Conservation (phyloP, 305 asterid genomes). For the Ilex paraguariensis region DNA sequence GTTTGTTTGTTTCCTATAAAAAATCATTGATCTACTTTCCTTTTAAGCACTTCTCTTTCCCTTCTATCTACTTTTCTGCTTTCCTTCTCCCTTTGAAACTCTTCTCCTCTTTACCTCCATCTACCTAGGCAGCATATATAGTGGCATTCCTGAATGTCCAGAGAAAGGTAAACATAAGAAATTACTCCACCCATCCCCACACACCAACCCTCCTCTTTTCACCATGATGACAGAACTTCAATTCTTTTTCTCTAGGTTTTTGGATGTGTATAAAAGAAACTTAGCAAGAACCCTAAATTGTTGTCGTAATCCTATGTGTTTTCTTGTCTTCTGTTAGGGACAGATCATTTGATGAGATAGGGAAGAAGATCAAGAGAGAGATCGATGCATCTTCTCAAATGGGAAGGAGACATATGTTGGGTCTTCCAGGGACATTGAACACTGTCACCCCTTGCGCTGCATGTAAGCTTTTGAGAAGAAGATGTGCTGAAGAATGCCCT, state of each 20-base stretch:
- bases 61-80: slow-evolving; percentile 19
- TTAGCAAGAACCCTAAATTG: no score
- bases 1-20: not conserved
- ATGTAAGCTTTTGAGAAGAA: slow-evolving; percentile 67
- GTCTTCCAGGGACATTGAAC: slow-evolving; percentile 46
- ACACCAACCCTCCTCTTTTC: not conserved
- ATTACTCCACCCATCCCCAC: not conserved
- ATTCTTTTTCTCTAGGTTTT: not conserved
- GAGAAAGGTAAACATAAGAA: slow-evolving; percentile 44
- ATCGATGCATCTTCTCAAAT: slow-evolving; percentile 30
- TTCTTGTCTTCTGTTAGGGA: slow-evolving; percentile 32
- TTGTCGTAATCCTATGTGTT: not conserved
- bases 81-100: slow-evolving; percentile 9
- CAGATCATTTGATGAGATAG: slow-evolving; percentile 49
- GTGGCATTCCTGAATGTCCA: slow-evolving; percentile 44
- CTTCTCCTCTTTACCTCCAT: slow-evolving; percentile 2
- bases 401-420: slow-evolving; percentile 56
- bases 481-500: slow-evolving; percentile 83
- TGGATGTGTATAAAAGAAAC: not conserved
- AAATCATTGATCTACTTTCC: slow-evolving; percentile 33
- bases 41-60: slow-evolving; percentile 32
- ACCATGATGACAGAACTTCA: not conserved
- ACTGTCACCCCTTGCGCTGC: slow-evolving; percentile 83
- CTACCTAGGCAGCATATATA: slow-evolving; percentile 1
- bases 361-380: slow-evolving; percentile 54